Conservation (phyloP, 2,329 filamentous ascomycete species). For the Triangularia verruculosa region DNA sequence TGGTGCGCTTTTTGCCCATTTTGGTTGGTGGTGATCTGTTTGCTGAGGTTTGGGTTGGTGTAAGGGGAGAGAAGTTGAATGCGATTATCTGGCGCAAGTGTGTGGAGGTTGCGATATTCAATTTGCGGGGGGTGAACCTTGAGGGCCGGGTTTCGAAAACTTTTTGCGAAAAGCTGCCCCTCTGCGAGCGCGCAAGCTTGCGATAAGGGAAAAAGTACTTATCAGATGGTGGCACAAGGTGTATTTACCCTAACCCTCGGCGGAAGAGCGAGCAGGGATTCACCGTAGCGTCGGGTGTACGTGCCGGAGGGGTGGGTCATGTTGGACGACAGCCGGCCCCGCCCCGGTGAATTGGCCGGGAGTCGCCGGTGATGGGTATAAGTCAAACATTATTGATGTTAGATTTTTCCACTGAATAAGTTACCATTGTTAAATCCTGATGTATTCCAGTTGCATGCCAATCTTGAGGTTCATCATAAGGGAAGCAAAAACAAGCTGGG, state of each 20-base stretch:
- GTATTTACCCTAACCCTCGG: not conserved
- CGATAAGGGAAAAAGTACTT: not conserved
- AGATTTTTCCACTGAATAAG: no score
- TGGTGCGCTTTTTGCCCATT: constrained; percentile 39
- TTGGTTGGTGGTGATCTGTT: not conserved
- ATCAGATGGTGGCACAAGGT: not conserved
- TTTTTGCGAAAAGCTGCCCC: not conserved
- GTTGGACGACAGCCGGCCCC: not conserved
- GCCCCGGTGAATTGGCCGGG: not conserved
- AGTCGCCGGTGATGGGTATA: no score
- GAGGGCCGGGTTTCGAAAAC: constrained; percentile 9
- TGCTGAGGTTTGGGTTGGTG: not conserved
- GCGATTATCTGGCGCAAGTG: not conserved
- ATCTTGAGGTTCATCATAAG: no score
- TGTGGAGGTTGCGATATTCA: not conserved
- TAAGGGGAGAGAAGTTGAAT: not conserved
- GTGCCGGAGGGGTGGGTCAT: not conserved
- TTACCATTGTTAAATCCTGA: no score
- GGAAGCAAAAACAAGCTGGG: no score
- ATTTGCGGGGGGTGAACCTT: constrained; percentile 19
- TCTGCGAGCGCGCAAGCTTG: not conserved
- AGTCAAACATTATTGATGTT: no score
- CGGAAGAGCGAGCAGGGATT: not conserved
- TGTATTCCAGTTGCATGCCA: no score
- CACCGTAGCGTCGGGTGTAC: not conserved